Conservation (phyloP, 371 early-diverging fungal genomes). For the Lichtheimia corymbifera region DNA sequence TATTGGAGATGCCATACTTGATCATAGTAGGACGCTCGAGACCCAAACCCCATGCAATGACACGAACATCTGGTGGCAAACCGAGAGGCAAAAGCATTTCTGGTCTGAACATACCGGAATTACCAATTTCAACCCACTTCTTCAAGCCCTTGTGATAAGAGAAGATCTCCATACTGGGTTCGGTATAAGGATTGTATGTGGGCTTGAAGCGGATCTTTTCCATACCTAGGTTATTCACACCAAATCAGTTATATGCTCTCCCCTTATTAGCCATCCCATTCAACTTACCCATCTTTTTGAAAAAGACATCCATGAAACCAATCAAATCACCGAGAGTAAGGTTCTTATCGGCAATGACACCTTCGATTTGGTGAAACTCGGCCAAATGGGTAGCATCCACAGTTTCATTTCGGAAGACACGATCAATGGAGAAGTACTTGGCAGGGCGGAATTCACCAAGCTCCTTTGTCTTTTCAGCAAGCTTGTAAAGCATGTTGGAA, state of each 20-base stretch:
- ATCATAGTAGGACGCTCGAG: constrained; percentile 99
- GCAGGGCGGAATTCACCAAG: constrained; percentile 81
- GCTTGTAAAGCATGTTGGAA: constrained; percentile 91
- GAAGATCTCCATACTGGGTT: constrained; percentile 99
- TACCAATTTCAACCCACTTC: constrained; percentile 99
- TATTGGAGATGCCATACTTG: constrained; percentile 97
- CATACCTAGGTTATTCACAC: constrained; percentile 47
- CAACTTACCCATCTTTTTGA: constrained; percentile 90
- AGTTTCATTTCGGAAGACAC: constrained; percentile 99
- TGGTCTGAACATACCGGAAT: constrained; percentile 99
- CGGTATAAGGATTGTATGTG: constrained; percentile 99
- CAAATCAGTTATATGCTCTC: not conserved
- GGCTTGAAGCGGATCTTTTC: constrained; percentile 99
- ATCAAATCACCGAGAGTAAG: constrained; percentile 97
- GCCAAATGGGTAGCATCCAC: constrained; percentile 99
- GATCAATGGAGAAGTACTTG: constrained; percentile 99
- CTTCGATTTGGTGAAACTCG: constrained; percentile 99
- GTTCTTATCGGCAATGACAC: constrained; percentile 96
- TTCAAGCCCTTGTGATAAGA: constrained; percentile 96
- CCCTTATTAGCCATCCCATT: not conserved
- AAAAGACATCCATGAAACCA: constrained; percentile 97
- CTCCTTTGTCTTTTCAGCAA: constrained; percentile 81
- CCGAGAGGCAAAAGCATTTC: constrained; percentile 99
- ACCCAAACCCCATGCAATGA: constrained; percentile 99
- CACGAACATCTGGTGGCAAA: constrained; percentile 94